Base-by-base conservation (phyloP, 305 asterid species). In the Striga hermonthica region DNA sequence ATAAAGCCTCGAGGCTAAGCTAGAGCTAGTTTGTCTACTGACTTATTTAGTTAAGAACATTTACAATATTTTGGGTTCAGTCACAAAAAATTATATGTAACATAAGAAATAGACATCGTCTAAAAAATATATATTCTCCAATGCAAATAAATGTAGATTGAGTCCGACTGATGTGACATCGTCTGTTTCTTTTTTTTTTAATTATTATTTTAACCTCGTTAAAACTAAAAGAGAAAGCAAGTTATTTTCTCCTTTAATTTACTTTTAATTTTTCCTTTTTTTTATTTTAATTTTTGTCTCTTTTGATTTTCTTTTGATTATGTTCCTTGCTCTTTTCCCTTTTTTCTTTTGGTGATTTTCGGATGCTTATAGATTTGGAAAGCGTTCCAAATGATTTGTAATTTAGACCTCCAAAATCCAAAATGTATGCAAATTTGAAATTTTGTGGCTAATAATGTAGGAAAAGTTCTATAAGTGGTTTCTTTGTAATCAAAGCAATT, bases 161-260 rank as follows among this genome's bases (percentile, higher is more conserved):
- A n/a, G n/a, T n/a, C n/a, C n/a, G n/a, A n/a, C n/a, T n/a, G n/a
- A n/a, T n/a, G n/a, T n/a, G n/a, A n/a, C n/a, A n/a, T n/a, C 15
- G 54, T 59, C 68, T 50, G 75, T 66, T 56, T 61, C 37, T 49
- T 50, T 60, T 65, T 59, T 11, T 68, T 56, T 74, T n/a, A n/a
- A n/a, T n/a, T n/a, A n/a, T n/a, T n/a, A n/a, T n/a, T 52, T 34
- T 48, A 13, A 38, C 78, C 82, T 79, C 76, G 83, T 76, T 38
- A 74, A 67, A 72, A 72, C 62, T 72, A 13, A 79, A 81, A 79
- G 86, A 53, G 68, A 82, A 74, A 69, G 75, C 76, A 57, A 73
- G 65, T 55, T 57, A 54, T 22, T 9, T 71, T 56, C 63, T 59
- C 72, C 81, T 82, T 79, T 79, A 64, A 53, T 38, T 72, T 66